phyloP scores from a whole-genome alignment of 148 eudicot genomes.

The Amaranthus cruentus region DNA sequence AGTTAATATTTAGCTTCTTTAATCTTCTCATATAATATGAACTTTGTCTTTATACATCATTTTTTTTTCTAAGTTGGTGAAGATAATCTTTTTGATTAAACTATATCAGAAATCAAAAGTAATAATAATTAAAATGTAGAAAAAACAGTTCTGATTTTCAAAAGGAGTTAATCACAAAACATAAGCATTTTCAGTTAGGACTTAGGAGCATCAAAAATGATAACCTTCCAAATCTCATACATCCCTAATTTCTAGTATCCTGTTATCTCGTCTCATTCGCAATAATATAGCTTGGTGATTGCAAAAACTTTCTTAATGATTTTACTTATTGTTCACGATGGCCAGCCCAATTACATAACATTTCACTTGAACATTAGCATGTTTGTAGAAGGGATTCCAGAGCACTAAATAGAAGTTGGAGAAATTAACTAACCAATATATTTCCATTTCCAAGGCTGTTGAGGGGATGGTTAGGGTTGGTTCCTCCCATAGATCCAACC shows the following conservation, averaged over 20 bases:
- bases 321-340: background rate
- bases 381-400: too few relatives aligned
- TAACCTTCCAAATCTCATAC: background rate
- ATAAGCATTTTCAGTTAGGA: background rate
- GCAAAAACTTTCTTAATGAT: background rate
- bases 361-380: too few relatives aligned
- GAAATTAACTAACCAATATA: slow-evolving; percentile 49
- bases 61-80: too few relatives aligned
- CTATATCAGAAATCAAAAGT: too few relatives aligned
- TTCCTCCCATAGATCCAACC: slow-evolving; percentile 99
- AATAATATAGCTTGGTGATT: too few relatives aligned
- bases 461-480: slow-evolving; percentile 67
- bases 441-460: slow-evolving; percentile 90
- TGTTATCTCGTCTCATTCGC: background rate
- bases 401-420: too few relatives aligned
- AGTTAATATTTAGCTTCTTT: too few relatives aligned
- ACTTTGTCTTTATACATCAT: too few relatives aligned
- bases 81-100: too few relatives aligned
- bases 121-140: too few relatives aligned
- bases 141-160: too few relatives aligned
- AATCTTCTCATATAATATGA: too few relatives aligned
- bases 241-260: background rate
- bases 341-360: background rate
- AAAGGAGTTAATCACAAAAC: background rate
- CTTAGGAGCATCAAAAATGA: background rate